Conservation (phyloP, 2,329 filamentous ascomycete species). For the Exophiala sp. region DNA sequence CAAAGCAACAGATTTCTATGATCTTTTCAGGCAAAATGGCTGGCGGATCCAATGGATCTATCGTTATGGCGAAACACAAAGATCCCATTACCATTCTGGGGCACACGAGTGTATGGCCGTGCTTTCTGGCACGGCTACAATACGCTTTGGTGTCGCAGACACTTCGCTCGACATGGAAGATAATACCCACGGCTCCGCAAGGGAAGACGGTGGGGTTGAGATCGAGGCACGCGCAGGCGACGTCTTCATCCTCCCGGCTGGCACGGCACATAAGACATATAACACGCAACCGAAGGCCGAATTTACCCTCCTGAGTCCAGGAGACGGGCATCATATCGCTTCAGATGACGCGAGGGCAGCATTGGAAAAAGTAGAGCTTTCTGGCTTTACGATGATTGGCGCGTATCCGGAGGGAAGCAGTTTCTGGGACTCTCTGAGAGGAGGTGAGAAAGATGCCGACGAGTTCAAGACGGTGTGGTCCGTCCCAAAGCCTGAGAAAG, state of each 20-base stretch:
- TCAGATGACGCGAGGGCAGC: slow-evolving; percentile 33
- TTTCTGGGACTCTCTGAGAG: slow-evolving; percentile 51
- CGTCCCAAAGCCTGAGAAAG: slow-evolving; percentile 43
- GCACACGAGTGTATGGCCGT: slow-evolving; percentile 59
- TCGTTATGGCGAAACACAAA: slow-evolving; percentile 53
- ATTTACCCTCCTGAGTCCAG: slow-evolving; percentile 45
- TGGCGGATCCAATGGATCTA: slow-evolving; percentile 57
- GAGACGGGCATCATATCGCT: slow-evolving; percentile 37
- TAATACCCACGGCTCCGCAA: slow-evolving; percentile 38
- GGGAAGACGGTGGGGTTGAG: slow-evolving; percentile 49
- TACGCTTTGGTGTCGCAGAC: slow-evolving; percentile 55
- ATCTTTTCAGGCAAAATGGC: slow-evolving; percentile 47
- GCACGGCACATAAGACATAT: slow-evolving; percentile 55
- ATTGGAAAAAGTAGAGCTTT: slow-evolving; percentile 36
- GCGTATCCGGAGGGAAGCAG: slow-evolving; percentile 49
- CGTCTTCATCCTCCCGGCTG: slow-evolving; percentile 57
- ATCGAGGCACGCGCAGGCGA: slow-evolving; percentile 51
- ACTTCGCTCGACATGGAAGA: slow-evolving; percentile 37
- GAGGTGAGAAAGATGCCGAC: slow-evolving; percentile 40
- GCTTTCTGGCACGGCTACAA: slow-evolving; percentile 50
- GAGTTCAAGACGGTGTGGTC: slow-evolving; percentile 46
- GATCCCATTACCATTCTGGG: slow-evolving; percentile 55
- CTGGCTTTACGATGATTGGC: slow-evolving; percentile 56
- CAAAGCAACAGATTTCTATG: slow-evolving; percentile 36
- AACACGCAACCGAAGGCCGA: slow-evolving; percentile 37